phyloP scores from a whole-genome alignment of 805 yeast genomes.

The Isabelozyma heimii region DNA sequence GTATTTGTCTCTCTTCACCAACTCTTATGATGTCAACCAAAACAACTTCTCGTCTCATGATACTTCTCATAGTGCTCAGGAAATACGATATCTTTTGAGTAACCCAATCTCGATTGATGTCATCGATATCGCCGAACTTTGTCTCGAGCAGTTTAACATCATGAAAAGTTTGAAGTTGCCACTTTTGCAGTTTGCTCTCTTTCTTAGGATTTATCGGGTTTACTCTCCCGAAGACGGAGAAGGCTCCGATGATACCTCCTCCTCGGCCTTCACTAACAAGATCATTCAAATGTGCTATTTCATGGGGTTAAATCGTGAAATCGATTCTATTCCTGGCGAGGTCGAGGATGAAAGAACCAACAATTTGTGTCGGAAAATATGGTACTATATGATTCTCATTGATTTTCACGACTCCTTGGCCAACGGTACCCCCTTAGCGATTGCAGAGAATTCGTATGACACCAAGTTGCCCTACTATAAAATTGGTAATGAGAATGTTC shows the following conservation, averaged over 20 bases:
- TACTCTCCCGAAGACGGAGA: constrained; percentile 55
- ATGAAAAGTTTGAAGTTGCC: constrained; percentile 40
- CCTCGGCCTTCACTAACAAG: constrained; percentile 16
- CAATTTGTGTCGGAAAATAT: constrained; percentile 55
- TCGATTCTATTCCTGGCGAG: constrained; percentile 21
- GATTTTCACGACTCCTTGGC: constrained; percentile 7
- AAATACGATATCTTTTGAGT: constrained; percentile 21
- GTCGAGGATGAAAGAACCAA: constrained; percentile 18
- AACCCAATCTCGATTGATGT: constrained; percentile 31
- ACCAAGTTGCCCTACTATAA: constrained; percentile 1
- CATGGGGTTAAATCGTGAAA: constrained; percentile 48
- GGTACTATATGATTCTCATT: constrained; percentile 42
- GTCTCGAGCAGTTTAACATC: constrained; percentile 46
- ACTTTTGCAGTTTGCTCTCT: constrained; percentile 60
- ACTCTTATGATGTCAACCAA: constrained; percentile 1
- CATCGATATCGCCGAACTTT: constrained; percentile 43
- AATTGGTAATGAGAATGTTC: constrained; percentile 28
- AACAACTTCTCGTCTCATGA: constrained; percentile 6
- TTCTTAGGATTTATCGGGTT: constrained; percentile 51
- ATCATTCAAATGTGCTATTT: constrained; percentile 44
- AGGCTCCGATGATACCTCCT: constrained; percentile 33
- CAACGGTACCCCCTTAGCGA: constrained; percentile 2
- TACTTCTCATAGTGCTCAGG: constrained; percentile 18
- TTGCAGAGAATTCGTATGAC: constrained; percentile 1
- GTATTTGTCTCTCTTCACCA: constrained; percentile 18